phyloP scores from a whole-genome alignment of 805 yeast genomes.

The Metschnikowia matae region DNA sequence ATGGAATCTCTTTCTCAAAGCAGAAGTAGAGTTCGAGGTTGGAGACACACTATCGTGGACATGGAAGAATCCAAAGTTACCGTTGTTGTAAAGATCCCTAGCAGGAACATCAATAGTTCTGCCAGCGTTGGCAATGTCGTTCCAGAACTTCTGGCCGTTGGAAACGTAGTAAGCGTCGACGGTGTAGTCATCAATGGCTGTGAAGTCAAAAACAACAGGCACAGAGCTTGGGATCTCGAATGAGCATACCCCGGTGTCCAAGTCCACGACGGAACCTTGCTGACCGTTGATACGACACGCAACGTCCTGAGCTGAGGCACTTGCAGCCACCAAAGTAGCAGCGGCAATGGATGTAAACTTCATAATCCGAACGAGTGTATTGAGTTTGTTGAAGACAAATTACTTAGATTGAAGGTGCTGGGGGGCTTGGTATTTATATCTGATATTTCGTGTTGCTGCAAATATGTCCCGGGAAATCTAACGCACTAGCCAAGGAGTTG shows the following conservation, averaged over 20 bases:
- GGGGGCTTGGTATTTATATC: neutral
- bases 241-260: conserved; percentile 38
- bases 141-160: conserved; percentile 25
- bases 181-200: conserved; percentile 27
- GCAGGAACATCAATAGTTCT: conserved; percentile 33
- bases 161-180: conserved; percentile 34
- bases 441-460: neutral
- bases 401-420: neutral
- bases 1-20: conserved; percentile 35
- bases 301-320: conserved; percentile 30
- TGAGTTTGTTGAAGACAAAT: neutral
- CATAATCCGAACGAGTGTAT: conserved; percentile 16
- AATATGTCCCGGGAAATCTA: neutral
- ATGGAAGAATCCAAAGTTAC: conserved; percentile 25
- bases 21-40: conserved; percentile 37
- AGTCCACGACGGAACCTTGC: conserved; percentile 33
- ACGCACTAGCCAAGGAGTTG: neutral
- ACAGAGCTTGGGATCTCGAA: conserved; percentile 30
- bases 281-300: conserved; percentile 36
- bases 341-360: conserved; percentile 20
- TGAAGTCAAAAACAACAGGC: conserved; percentile 27
- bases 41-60: conserved; percentile 27
- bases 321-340: conserved; percentile 19
- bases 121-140: conserved; percentile 31
- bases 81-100: conserved; percentile 20